Base-by-base conservation (phyloP, 345 rosid species). In the Diplotaxis tenuifolia region DNA sequence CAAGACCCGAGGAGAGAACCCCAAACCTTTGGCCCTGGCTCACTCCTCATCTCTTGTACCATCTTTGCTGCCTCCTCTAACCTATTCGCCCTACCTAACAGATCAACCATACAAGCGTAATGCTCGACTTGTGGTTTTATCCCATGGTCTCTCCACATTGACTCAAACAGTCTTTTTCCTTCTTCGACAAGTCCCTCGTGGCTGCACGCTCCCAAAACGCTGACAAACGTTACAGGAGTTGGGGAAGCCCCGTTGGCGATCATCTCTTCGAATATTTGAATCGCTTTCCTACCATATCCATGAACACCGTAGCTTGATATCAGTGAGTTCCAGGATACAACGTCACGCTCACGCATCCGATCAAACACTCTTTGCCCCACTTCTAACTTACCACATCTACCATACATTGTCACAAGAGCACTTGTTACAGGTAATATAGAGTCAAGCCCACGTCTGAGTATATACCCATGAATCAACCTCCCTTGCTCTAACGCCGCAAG, bases 41-140 rank as follows among this genome's bases (percentile, higher is more conserved):
- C 88, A 49, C 74, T 80, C 70, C 92, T 83, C 95, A 93, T 89
- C 12, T 83, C 90, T 53, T 75, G 84, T 14, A 87, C 81, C 32
- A 94, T 79, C 78, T 82, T 83, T 71, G 84, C 87, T 18, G 98
- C 98, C 79, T 87, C 95, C 32, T 84, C 86, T 74, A 94, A 78
- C 82, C 84, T 80, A 76, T 89, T 91, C n/a, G 97, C 93, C 62
- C 98, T 87, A 27, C 98, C 96, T 67, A 89, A 89, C 49, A 94
- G 92, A 82, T 91, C 98, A 65, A 94, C 98, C 97, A 94, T 91
- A 76, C 95, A 85, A 71, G 98, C 97, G 74, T 94, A 94, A 81
- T 94, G 98, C 84, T 91, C 96, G 29, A 86, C 83, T 12, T 78
- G 79, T 45, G 98, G 97, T 59, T 68, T 49, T 15, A 91, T 85